A percentile compares a stretch with the other conserved stretches of the same genome.
phyloP scores from a whole-genome alignment of 805 yeast genomes.

The Yueomyces sinensis region DNA sequence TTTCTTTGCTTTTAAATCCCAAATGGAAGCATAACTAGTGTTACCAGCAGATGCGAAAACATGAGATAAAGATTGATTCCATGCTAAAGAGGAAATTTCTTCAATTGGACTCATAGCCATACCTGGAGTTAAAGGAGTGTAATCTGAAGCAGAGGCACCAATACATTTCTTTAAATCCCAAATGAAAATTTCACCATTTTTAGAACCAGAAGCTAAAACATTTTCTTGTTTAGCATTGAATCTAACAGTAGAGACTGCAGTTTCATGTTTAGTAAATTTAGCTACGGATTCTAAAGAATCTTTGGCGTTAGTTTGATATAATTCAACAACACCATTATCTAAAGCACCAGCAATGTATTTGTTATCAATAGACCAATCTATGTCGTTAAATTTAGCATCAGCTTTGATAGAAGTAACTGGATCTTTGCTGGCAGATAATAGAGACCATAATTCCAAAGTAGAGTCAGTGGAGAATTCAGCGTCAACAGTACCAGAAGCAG shows the following conservation, averaged over 20 bases:
- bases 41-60: slow-evolving; percentile 79
- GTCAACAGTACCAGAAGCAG: slow-evolving; percentile 93
- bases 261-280: slow-evolving; percentile 46
- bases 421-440: slow-evolving; percentile 30
- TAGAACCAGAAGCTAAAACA: slow-evolving; percentile 76
- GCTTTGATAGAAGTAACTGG: slow-evolving; percentile 35
- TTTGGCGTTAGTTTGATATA: slow-evolving; percentile 47
- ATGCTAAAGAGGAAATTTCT: slow-evolving; percentile 67
- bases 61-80: slow-evolving; percentile 77
- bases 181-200: slow-evolving; percentile 66
- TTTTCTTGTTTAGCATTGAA: slow-evolving; percentile 67
- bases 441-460: slow-evolving; percentile 67
- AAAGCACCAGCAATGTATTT: slow-evolving; percentile 76
- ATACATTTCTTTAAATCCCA: slow-evolving; percentile 69
- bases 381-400: slow-evolving; percentile 57
- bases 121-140: slow-evolving; percentile 50
- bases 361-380: slow-evolving; percentile 67
- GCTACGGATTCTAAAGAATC: slow-evolving; percentile 35
- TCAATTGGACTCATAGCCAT: slow-evolving; percentile 68
- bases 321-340: slow-evolving; percentile 67
- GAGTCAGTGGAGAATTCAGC: slow-evolving; percentile 73
- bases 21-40: slow-evolving; percentile 75
- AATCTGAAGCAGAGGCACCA: slow-evolving; percentile 23
- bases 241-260: slow-evolving; percentile 56
- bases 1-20: slow-evolving; percentile 82